Evolutionary conservation across 2,329 filamentous ascomycete genomes (phyloP).

Genomic region (Verticillium zaregamsianum): DNA sequence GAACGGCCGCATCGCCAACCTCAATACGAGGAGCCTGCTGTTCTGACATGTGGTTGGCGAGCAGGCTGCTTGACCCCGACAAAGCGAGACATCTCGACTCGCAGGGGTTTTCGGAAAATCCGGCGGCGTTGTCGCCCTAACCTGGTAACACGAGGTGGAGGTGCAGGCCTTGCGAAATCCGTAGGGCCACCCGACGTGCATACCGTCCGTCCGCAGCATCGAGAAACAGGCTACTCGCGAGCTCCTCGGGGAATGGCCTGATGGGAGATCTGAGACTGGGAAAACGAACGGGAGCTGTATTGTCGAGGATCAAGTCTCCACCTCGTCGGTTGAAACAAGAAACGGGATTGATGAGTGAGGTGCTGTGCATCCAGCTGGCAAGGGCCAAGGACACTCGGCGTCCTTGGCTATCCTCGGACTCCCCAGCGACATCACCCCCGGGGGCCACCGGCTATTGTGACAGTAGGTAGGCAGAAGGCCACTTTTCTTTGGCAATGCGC

Average conservation of each 20-base stretch:
- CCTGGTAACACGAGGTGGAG: slow-evolving; percentile 1
- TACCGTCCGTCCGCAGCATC: not conserved
- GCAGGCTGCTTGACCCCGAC: no score
- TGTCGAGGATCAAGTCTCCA: not conserved
- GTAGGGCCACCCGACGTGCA: not conserved
- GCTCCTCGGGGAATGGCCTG: not conserved
- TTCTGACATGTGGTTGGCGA: not conserved
- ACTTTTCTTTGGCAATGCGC: not conserved
- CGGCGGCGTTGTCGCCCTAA: not conserved
- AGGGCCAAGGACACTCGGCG: not conserved
- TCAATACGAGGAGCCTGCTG: not conserved
- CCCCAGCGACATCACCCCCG: not conserved
- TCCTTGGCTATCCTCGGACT: not conserved
- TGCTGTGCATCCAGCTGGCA: not conserved
- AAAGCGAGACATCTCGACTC: not conserved
- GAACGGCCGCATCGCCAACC: not conserved
- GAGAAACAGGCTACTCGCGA: not conserved
- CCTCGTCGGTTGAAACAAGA: not conserved
- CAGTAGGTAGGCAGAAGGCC: not conserved
- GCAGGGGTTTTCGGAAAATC: no score
- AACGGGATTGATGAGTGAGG: not conserved
- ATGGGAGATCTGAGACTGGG: not conserved
- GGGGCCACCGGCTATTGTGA: not conserved
- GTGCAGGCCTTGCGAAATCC: not conserved
- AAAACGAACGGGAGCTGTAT: not conserved